These are phyloP conservation scores for Evernia prunastri DNA, from an alignment of 495 filamentous ascomycete genomes.

Conservation along the genomic window DNA sequence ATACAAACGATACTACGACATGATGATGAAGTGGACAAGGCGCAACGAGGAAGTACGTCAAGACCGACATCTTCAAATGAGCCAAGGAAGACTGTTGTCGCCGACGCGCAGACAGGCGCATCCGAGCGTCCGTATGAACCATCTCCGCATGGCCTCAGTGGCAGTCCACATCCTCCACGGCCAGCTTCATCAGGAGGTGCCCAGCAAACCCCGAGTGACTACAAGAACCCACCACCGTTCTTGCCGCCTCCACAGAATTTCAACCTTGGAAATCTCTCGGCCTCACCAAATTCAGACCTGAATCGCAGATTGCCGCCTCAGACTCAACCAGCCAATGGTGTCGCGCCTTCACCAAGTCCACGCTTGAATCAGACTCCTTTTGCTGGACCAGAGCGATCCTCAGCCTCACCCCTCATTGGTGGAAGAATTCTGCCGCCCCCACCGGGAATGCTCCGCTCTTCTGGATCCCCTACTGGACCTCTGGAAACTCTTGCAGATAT, in stretches of 20 bases:
- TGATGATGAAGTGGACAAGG: conserved; percentile 23
- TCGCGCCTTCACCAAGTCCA: conserved; percentile 22
- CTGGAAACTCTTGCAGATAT: conserved; percentile 25
- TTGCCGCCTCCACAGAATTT: conserved; percentile 22
- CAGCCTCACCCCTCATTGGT: conserved; percentile 20
- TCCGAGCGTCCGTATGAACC: background rate
- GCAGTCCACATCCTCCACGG: background rate
- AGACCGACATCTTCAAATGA: conserved; percentile 37
- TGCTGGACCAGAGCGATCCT: conserved; percentile 21
- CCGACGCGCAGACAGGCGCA: conserved; percentile 9
- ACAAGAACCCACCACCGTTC: conserved; percentile 19
- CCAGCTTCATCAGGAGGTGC: background rate
- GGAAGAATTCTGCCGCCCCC: conserved; percentile 26
- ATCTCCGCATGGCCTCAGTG: conserved; percentile 6
- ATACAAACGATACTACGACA: conserved; percentile 23
- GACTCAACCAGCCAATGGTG: conserved; percentile 16
- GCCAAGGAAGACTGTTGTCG: background rate
- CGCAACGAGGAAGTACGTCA: conserved; percentile 18
- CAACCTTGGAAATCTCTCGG: conserved; percentile 16
- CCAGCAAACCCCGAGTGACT: background rate
- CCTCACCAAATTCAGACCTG: conserved; percentile 18
- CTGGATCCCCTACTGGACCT: conserved; percentile 23
- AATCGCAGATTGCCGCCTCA: conserved; percentile 23
- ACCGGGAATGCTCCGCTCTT: conserved; percentile 24
- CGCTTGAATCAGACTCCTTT: conserved; percentile 19